phyloP scores from a whole-genome alignment of 345 rosid species.

The Isatis tinctoria region DNA sequence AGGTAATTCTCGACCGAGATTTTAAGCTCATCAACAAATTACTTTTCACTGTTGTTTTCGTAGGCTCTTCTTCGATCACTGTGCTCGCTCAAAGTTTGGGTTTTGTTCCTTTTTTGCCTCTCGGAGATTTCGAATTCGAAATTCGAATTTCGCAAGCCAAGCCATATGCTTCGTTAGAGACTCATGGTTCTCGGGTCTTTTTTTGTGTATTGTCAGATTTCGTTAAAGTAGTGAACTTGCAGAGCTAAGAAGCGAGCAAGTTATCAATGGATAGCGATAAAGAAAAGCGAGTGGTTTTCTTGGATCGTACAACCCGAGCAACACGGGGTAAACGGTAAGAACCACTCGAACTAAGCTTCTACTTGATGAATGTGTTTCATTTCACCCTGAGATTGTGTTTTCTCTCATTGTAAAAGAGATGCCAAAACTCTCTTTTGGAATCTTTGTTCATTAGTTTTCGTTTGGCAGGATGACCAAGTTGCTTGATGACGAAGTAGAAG shows the following conservation, averaged over 20 bases:
- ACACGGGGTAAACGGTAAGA: conserved; percentile 77
- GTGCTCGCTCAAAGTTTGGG: not conserved
- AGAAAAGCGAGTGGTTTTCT: conserved; percentile 50
- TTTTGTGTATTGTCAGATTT: conserved; percentile 5
- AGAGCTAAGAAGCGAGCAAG: not conserved
- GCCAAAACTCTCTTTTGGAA: not conserved
- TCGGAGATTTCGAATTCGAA: not conserved
- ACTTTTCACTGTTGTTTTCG: not conserved
- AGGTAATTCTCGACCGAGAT: not conserved
- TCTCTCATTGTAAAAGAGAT: not conserved
- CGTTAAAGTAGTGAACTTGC: conserved; percentile 3
- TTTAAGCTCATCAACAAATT: not conserved
- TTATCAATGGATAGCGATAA: conserved; percentile 46
- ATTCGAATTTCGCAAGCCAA: not conserved
- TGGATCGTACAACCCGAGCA: conserved; percentile 64
- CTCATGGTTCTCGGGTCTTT: not conserved
- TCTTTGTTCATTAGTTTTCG: not conserved
- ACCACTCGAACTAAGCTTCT: not conserved
- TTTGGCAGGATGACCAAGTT: conserved; percentile 71
- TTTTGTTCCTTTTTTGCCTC: not conserved
- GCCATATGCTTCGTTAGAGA: not conserved
- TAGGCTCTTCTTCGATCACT: conserved; percentile 5
- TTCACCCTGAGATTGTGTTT: not conserved
- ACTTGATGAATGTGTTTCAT: not conserved
- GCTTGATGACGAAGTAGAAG: conserved; percentile 81